Evolutionary conservation across 2,329 filamentous ascomycete genomes (phyloP).

Genomic region (Penicillium sp.): DNA sequence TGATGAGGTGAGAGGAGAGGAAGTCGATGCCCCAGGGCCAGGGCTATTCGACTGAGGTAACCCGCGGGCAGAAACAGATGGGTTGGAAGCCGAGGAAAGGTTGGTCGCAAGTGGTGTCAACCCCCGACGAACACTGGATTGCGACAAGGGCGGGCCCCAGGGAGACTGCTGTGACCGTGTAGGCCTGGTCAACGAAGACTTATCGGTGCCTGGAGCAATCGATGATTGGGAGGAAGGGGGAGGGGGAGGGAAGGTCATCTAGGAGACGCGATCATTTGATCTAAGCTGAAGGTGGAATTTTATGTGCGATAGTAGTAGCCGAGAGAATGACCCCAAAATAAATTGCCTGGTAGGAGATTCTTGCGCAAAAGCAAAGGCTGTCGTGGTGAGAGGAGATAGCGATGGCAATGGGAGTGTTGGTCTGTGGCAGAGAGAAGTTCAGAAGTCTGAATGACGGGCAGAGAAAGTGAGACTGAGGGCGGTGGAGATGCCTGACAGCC

Average conservation of each 20-base stretch:
- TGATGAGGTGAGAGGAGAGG: conserved; percentile 57
- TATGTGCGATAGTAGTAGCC: conserved; percentile 24
- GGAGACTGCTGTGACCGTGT: conserved; percentile 57
- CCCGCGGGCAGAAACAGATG: conserved; percentile 49
- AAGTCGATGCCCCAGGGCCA: conserved; percentile 53
- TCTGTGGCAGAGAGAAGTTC: conserved; percentile 36
- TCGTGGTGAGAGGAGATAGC: conserved; percentile 20
- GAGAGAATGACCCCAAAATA: conserved; percentile 13
- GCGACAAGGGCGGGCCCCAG: conserved; percentile 61
- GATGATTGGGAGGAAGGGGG: conserved; percentile 56
- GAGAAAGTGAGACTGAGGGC: conserved; percentile 33
- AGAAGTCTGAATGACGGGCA: conserved; percentile 30
- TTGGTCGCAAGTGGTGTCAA: conserved; percentile 64
- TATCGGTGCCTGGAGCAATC: conserved; percentile 57
- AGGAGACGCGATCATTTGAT: conserved; percentile 59
- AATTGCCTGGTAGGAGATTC: conserved; percentile 13
- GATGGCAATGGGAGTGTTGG: conserved; percentile 30
- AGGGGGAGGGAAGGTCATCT: conserved; percentile 63
- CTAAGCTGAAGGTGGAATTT: conserved; percentile 45
- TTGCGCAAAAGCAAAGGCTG: conserved; percentile 20
- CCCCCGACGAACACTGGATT: conserved; percentile 60
- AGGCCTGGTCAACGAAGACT: conserved; percentile 51
- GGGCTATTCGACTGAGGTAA: conserved; percentile 54
- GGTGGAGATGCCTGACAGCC: conserved; percentile 25
- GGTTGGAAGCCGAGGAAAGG: conserved; percentile 47